These are phyloP conservation scores for Cenchrus purpureus DNA, from an alignment of 176 grass and related monocot species.

Conservation along the genomic window DNA sequence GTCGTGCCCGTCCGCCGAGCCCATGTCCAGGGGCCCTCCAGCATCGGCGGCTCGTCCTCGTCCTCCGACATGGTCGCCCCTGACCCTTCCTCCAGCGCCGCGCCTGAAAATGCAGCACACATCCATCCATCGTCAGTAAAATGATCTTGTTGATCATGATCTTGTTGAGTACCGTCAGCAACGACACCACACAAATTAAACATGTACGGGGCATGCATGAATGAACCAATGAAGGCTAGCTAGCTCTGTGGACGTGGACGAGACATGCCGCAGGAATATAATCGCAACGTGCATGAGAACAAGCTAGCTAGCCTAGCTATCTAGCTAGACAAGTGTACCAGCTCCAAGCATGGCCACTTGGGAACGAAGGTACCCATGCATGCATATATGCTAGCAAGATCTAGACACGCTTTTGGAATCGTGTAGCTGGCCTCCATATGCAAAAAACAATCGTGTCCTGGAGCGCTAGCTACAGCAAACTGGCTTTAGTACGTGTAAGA, in stretches of 20 bases:
- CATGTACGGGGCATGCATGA: slow-evolving; percentile 3
- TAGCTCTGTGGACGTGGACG: slow-evolving; percentile 9
- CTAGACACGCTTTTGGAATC: slow-evolving; percentile 23
- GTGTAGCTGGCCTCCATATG: slow-evolving; percentile 26
- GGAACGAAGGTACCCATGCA: neutral
- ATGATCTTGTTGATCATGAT: too few relatives aligned
- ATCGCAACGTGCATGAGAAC: neutral
- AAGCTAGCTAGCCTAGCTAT: neutral
- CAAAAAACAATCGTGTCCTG: neutral
- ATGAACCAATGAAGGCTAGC: neutral
- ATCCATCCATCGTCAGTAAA: neutral
- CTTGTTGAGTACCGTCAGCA: too few relatives aligned
- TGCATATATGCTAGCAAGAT: neutral
- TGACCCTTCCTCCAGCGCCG: slow-evolving; percentile 71
- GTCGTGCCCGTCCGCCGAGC: slow-evolving; percentile 76
- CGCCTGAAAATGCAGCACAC: slow-evolving; percentile 42
- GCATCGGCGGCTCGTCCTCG: slow-evolving; percentile 76
- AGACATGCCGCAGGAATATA: neutral
- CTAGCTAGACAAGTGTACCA: slow-evolving; percentile 46
- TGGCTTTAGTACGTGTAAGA: neutral
- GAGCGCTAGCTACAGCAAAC: neutral
- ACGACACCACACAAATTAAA: neutral
- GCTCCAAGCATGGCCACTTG: slow-evolving; percentile 19
- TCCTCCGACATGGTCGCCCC: slow-evolving; percentile 98
- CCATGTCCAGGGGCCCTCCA: slow-evolving; percentile 68